Evolutionary conservation across 202 grass and related monocot genomes (phyloP), one percentile per base, ranked within the genome.

Genomic region (Carex arenaria): DNA sequence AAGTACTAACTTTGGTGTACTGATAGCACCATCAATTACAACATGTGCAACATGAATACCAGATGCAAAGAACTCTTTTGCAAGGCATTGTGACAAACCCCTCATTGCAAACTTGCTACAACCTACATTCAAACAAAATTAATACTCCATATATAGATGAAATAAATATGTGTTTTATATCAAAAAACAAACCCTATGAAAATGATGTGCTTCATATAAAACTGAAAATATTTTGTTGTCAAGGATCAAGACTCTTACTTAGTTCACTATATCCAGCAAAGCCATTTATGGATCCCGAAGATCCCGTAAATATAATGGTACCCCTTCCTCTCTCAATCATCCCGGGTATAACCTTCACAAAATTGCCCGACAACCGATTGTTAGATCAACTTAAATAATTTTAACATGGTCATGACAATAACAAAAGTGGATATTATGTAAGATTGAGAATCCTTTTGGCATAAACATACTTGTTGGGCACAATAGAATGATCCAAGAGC

Each of bases 31-130:
- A 76, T 94, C 86, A 81, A 98, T 91, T 63, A 98, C 84, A 55
- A 98, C 83, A 80, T 98, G 95, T 3, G 92, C 92, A 85, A 98
- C 82, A 89, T 98, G 92, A 72, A 98, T 85, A 36, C 95, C 95
- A 40, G 82, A 86, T 30, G 88, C 56, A 31, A 88, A 91, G 90
- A 93, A 97, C 57, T 97, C 95, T 66, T 82, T 90, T 49, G 90
- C 78, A 60, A 97, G 92, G 65, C 90, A 91, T 79, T 93, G 95
- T 11, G 90, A 90, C 71, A 97, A 40, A 12, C 92, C 95, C 78
- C 92, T 88, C 3, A 98, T 84, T 13, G 95, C 95, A 38, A 98
- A 98, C 85, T 94, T 98, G 51, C 89, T 89, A 72, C 92, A 93
- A 75, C 90, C 95, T 97, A 82, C 84, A 79, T 81, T 9, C 17